These are phyloP conservation scores for Nicotiana sylvestris DNA, from an alignment of 257 asterid species.

Conservation along the genomic window DNA sequence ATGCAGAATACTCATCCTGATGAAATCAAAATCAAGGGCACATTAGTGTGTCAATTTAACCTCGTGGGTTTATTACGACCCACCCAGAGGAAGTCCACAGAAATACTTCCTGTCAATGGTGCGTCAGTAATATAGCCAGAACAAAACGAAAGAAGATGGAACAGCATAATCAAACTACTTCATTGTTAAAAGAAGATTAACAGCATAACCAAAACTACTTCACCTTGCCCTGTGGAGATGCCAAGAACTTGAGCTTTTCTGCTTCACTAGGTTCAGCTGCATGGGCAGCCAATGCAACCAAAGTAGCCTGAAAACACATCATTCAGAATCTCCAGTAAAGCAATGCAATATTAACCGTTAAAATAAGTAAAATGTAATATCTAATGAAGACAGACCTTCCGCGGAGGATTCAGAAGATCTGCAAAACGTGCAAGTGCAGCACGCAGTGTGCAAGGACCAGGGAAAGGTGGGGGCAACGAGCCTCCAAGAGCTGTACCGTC, in stretches of 20 bases:
- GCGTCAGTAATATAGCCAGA: neutral
- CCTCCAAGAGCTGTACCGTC: conserved; percentile 66
- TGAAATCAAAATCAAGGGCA: neutral
- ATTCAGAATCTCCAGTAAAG: neutral
- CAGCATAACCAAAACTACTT: conserved; percentile 6
- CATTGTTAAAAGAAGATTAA: neutral
- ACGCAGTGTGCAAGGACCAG: conserved; percentile 69
- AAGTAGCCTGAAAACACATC: conserved; percentile 46
- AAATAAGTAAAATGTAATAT: neutral
- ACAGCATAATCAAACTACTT: neutral
- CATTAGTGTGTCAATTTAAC: neutral
- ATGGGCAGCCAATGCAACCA: conserved; percentile 70
- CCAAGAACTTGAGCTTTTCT: conserved; percentile 57
- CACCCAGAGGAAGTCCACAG: neutral
- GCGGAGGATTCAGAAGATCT: conserved; percentile 70
- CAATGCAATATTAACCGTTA: neutral
- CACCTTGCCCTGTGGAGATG: conserved; percentile 84
- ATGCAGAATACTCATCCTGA: conserved; percentile 69
- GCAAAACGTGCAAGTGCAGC: conserved; percentile 63
- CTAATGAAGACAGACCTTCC: conserved; percentile 35
- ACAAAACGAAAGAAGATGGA: neutral
- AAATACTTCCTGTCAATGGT: neutral
- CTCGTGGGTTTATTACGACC: neutral
- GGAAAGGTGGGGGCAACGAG: conserved; percentile 66
- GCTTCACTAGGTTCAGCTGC: conserved; percentile 62